These are phyloP conservation scores for Actinidia chinensis DNA, from an alignment of 179 eudicot species.

Conservation along the genomic window DNA sequence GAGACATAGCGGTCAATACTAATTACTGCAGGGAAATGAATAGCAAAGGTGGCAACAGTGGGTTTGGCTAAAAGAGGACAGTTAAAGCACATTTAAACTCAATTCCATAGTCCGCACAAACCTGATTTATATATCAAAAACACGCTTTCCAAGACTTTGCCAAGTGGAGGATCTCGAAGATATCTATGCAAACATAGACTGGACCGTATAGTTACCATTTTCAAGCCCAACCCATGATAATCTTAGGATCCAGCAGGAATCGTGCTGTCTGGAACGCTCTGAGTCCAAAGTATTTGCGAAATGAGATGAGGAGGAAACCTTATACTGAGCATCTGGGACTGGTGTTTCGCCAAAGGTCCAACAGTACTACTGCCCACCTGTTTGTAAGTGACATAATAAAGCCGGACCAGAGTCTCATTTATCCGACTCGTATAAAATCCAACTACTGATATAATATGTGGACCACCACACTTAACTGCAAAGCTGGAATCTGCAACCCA, in stretches of 20 bases:
- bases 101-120: constrained; percentile 17
- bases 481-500: constrained; percentile 62
- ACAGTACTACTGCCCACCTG: constrained; percentile 83
- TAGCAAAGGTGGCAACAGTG: neutral
- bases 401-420: constrained; percentile 74
- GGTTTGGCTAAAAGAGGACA: neutral
- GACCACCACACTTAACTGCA: constrained; percentile 83
- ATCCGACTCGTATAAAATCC: constrained; percentile 51
- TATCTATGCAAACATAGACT: constrained; percentile 64
- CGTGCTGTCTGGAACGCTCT: constrained; percentile 64
- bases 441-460: constrained; percentile 40
- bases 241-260: constrained; percentile 74
- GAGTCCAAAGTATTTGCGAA: constrained; percentile 56
- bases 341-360: constrained; percentile 45
- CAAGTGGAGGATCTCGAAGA: constrained; percentile 39
- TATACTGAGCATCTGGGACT: constrained; percentile 42
- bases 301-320: constrained; percentile 30
- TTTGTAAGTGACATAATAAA: constrained; percentile 37
- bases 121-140: constrained; percentile 81
- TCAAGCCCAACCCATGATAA: constrained; percentile 85
- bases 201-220: constrained; percentile 75
- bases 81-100: neutral
- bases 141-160: constrained; percentile 71
- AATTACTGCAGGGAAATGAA: neutral
- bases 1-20: neutral